Conservation (phyloP, 345 rosid genomes). For the Cochlearia excelsa region DNA sequence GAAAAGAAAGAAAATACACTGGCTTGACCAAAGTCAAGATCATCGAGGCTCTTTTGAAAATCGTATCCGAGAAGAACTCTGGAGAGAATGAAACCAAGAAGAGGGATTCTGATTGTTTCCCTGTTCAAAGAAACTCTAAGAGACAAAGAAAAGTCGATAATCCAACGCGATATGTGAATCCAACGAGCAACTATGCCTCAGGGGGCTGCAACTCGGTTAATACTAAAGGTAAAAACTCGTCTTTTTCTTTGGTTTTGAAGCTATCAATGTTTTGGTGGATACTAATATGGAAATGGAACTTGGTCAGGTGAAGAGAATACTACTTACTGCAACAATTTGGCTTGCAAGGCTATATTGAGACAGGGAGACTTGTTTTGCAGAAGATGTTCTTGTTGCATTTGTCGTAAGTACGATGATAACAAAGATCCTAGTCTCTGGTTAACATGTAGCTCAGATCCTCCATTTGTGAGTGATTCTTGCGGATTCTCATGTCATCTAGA, state of each 20-base stretch:
- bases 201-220: conserved; percentile 31
- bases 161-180: conserved; percentile 35
- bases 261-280: conserved; percentile 1
- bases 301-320: conserved; percentile 32
- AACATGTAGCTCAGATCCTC: conserved; percentile 60
- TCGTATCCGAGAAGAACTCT: conserved; percentile 49
- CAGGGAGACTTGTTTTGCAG: conserved; percentile 57
- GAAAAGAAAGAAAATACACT: conserved; percentile 68
- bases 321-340: conserved; percentile 56
- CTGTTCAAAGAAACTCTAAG: conserved; percentile 27
- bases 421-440: conserved; percentile 88
- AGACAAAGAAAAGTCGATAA: conserved; percentile 34
- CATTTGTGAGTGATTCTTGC: conserved; percentile 46
- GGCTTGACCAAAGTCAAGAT: conserved; percentile 68
- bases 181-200: conserved; percentile 30
- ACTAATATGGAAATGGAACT: conserved; percentile 16
- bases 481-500: conserved; percentile 72
- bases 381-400: conserved; percentile 83
- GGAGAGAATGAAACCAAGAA: conserved; percentile 48
- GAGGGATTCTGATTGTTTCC: conserved; percentile 34
- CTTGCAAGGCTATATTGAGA: conserved; percentile 56
- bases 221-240: conserved; percentile 19
- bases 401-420: conserved; percentile 70
- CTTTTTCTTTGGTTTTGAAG: neutral
- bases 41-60: conserved; percentile 68